Evolutionary conservation across 345 rosid genomes (phyloP), one percentile per base, ranked within the genome.

Genomic region (Salix suchowensis): DNA sequence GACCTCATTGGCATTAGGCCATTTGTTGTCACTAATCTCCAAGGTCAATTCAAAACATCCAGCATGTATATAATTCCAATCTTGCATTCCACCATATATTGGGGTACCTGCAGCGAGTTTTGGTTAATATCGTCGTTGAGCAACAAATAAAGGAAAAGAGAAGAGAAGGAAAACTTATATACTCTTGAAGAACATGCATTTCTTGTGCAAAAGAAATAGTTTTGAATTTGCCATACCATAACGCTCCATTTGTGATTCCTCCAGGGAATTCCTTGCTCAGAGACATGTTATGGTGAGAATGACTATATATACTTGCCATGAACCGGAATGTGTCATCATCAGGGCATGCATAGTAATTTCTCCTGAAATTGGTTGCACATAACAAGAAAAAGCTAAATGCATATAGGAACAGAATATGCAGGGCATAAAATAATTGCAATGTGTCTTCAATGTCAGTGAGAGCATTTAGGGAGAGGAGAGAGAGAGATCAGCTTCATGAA

Each of bases 51-150:
- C 99, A 70, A 96, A 90, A 86, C 99, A 96, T 69, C 90, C 94
- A 76, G 91, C 99, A 83, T 93, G 84, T 81, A 96, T 90, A 83
- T 96, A 96, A 82, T 96, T 96, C 98, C 98, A 96, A 74, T 93
- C 99, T 85, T 96, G 99, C 99, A 93, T 96, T 81, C 94, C 99
- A 68, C 97, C 99, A 86, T 93, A 96, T 68, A 96, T 89, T 9
- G 99, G 99, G 99, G 79, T 93, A 96, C 97, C 98, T 95, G 88
- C 65, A 79, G 32, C 79, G 76, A 68, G 69, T 82, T 73, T 73
- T 83, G 54, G 76, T 30, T 73, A 18, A 69, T 70, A 58, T 60
- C 76, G 72, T 69, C 39, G 24, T 68, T 58, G 24, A 65, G 55
- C 39, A 42, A 58, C 13, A 69, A 42, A 76, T 30, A 72, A 40